A percentile compares a stretch with the other conserved stretches of the same genome.
phyloP scores from a whole-genome alignment of 208 protist species.

The Leishmania gerbilli region DNA sequence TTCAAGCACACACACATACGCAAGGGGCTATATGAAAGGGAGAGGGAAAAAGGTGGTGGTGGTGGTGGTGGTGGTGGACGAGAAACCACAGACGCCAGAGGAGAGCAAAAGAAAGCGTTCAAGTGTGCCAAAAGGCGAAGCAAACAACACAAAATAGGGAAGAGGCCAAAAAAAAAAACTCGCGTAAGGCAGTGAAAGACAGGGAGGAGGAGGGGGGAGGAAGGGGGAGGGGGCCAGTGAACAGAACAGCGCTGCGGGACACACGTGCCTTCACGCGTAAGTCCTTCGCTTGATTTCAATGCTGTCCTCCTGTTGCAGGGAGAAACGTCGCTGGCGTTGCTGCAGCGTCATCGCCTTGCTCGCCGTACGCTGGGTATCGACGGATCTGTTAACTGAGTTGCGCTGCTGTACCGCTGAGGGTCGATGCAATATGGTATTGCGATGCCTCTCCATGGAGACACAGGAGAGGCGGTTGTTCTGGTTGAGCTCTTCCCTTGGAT shows the following conservation, averaged over 20 bases:
- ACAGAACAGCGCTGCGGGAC: no score
- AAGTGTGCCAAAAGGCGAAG: not conserved
- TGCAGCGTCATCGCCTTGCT: not conserved
- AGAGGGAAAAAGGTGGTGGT: not conserved
- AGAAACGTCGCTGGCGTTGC: constrained; percentile 1
- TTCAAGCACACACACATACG: not conserved
- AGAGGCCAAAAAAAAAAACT: constrained; percentile 1
- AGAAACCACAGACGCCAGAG: not conserved
- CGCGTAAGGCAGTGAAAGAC: not conserved
- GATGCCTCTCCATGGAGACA: not conserved
- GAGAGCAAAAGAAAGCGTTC: not conserved
- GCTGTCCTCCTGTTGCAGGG: not conserved
- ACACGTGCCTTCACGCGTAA: not conserved
- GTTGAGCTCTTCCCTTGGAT: not conserved
- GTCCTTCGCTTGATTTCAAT: constrained; percentile 5
- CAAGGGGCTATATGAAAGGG: no score
- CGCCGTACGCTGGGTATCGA: not conserved
- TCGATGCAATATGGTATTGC: not conserved
- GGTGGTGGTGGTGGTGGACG: no score
- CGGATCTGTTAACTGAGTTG: constrained; percentile 1
- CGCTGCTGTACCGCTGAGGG: not conserved
- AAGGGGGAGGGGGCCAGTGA: not conserved
- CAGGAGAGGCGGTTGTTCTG: not conserved
- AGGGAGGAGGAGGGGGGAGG: not conserved
- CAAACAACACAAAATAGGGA: not conserved